Conservation (phyloP, 306 rosid genomes). For the Vigna nakashimae region DNA sequence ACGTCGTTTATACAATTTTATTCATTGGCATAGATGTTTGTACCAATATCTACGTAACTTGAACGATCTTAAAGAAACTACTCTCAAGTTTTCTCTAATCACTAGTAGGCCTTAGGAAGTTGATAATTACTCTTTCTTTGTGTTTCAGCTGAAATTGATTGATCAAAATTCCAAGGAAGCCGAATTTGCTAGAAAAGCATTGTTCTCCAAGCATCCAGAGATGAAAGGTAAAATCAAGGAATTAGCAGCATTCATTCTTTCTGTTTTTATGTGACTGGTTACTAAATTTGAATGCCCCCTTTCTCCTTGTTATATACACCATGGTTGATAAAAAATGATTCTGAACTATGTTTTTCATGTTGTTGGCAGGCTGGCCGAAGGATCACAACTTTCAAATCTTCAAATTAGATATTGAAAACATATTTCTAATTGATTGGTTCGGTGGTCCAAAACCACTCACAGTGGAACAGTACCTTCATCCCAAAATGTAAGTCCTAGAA, state of each 20-base stretch:
- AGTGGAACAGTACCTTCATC: slow-evolving; percentile 69
- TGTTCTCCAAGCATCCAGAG: slow-evolving; percentile 93
- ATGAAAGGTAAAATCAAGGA: slow-evolving; percentile 66
- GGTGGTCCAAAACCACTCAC: slow-evolving; percentile 92
- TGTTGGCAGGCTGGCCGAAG: slow-evolving; percentile 77
- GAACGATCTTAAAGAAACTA: slow-evolving; percentile 25
- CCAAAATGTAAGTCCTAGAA: slow-evolving; percentile 40
- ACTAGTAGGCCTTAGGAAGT: background rate
- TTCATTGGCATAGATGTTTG: background rate
- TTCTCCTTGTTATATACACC: slow-evolving; percentile 15
- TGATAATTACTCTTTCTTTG: slow-evolving; percentile 25
- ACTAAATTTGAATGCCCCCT: slow-evolving; percentile 15
- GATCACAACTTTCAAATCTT: slow-evolving; percentile 72
- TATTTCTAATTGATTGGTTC: slow-evolving; percentile 84
- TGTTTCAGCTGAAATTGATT: slow-evolving; percentile 73
- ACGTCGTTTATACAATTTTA: background rate
- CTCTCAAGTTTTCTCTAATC: background rate
- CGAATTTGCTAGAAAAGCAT: slow-evolving; percentile 68
- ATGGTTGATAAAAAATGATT: slow-evolving; percentile 13
- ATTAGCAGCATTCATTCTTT: slow-evolving; percentile 31
- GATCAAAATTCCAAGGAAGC: slow-evolving; percentile 64
- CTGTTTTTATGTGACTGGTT: slow-evolving; percentile 8
- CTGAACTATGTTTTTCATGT: background rate
- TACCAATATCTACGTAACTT: background rate
- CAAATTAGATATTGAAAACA: slow-evolving; percentile 74